phyloP scores from a whole-genome alignment of 1,139 yeast genomes.

The Citeromyces siamensis region DNA sequence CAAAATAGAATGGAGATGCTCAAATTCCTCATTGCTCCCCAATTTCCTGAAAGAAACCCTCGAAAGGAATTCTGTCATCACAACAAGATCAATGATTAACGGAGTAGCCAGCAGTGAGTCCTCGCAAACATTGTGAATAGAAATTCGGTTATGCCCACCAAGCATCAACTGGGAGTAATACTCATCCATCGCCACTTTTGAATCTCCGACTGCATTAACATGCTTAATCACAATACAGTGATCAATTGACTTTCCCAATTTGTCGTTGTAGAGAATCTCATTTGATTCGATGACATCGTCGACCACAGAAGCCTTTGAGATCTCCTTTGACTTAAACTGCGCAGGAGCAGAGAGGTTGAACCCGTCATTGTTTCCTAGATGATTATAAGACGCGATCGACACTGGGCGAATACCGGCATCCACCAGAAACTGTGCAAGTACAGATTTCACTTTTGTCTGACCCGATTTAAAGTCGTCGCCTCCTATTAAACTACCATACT shows the following conservation, averaged over 20 bases:
- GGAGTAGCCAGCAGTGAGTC: conserved; percentile 94
- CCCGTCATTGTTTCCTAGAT: conserved; percentile 95
- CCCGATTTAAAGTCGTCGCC: conserved; percentile 98
- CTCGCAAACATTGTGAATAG: conserved; percentile 93
- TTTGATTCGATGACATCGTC: conserved; percentile 92
- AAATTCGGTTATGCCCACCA: conserved; percentile 92
- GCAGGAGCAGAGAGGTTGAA: conserved; percentile 82
- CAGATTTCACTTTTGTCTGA: conserved; percentile 92
- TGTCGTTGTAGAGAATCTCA: conserved; percentile 73
- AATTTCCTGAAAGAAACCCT: conserved; percentile 69
- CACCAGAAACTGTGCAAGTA: conserved; percentile 87
- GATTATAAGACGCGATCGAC: conserved; percentile 92
- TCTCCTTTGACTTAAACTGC: conserved; percentile 94
- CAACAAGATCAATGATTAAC: conserved; percentile 80
- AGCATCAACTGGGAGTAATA: conserved; percentile 94
- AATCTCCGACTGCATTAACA: conserved; percentile 88
- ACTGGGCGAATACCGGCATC: conserved; percentile 96
- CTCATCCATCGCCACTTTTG: conserved; percentile 98
- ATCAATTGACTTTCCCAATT: conserved; percentile 69
- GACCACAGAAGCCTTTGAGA: conserved; percentile 84
- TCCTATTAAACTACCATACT: conserved; percentile 67
- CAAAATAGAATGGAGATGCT: conserved; percentile 72
- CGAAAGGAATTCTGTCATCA: conserved; percentile 80
- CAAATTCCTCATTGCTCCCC: conserved; percentile 29
- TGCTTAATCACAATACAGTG: conserved; percentile 95